These are phyloP conservation scores for Gossypium arboreum DNA, from an alignment of 345 rosid genomes.

Conservation along the genomic window DNA sequence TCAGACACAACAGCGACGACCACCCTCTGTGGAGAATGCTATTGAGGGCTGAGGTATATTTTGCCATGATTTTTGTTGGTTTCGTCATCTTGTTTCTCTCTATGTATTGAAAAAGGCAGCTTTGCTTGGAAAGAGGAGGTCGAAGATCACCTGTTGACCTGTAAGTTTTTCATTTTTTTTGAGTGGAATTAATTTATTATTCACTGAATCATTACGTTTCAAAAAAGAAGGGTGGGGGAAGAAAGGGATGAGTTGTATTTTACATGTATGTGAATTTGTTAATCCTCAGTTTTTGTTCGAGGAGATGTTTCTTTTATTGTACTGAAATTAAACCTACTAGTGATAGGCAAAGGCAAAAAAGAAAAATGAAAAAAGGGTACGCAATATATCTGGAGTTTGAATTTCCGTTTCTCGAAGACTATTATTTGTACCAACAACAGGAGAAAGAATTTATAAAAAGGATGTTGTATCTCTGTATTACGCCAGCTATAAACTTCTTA, in stretches of 20 bases:
- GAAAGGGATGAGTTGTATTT: slow-evolving; percentile 6
- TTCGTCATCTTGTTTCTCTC: slow-evolving; percentile 21
- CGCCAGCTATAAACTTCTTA: neutral
- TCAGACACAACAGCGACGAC: slow-evolving; percentile 37
- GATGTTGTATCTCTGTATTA: neutral
- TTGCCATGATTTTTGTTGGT: slow-evolving; percentile 2
- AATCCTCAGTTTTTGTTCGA: slow-evolving; percentile 50
- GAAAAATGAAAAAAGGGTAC: neutral
- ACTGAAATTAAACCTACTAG: slow-evolving; percentile 13
- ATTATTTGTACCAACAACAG: neutral
- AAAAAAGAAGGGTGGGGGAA: neutral
- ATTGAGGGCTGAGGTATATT: slow-evolving; percentile 39
- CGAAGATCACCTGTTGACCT: slow-evolving; percentile 49
- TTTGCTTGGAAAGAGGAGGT: slow-evolving; percentile 32
- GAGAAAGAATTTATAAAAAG: neutral
- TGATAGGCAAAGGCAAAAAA: neutral
- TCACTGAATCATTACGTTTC: slow-evolving; percentile 9
- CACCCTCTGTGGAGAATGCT: slow-evolving; percentile 26
- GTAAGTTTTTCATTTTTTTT: slow-evolving; percentile 37
- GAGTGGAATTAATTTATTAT: slow-evolving; percentile 14
- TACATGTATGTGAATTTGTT: slow-evolving; percentile 19
- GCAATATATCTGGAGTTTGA: neutral
- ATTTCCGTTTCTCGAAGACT: neutral
- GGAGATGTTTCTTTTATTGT: slow-evolving; percentile 39
- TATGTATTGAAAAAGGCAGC: slow-evolving; percentile 19